Base-by-base conservation (phyloP, 108 stramenopile species). In the Cylindrotheca fusiformis region DNA sequence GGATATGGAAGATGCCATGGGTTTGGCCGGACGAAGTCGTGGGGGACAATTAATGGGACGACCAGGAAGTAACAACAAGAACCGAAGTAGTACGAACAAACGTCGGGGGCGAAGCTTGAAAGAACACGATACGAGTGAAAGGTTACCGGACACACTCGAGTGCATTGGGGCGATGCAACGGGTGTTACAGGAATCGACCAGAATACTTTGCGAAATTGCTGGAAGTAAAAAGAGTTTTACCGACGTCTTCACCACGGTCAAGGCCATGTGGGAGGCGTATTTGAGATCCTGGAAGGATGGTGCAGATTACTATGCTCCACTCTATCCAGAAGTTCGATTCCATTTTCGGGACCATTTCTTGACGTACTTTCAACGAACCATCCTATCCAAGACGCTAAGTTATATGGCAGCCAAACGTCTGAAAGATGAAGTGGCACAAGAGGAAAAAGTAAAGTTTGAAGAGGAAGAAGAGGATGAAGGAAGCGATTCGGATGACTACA, bases 321-420 rank as follows among this genome's bases (percentile, higher is more conserved):
- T 66, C 21, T 82, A 87, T 71, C 89, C 89, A 27, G 76, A 83
- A 31, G 66, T 85, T 49, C 79, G 86, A 51, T 81, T 85, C 51
- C 79, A 70, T 12, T 82, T 90, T 52, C 89, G 89, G 24, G 89
- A 87, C 72, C 51, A 25, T 24, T 90, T 85, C 57, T 44, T 90
- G 46, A 30, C 25, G 8, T 32, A 28, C 10, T 1, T 18, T 20
- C 53, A 44, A 0, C 60, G 67, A 36, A 19, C 26, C 20, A 27
- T 41, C 31, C 22, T 83, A 1, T 53, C 67, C 25, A 61, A 56
- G 56, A 76, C 76, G 20, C 32, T 86, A 23, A 70, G 76, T 10
- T 50, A 77, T 0, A 74, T 47, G 45, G 65, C 78, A 1, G 74
- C 68, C 18, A 76, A 69, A 29, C 33, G 55, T 54, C 28, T 84